These are phyloP conservation scores for Colletotrichum sp. DNA, from an alignment of 2,329 filamentous ascomycete species.

Conservation along the genomic window DNA sequence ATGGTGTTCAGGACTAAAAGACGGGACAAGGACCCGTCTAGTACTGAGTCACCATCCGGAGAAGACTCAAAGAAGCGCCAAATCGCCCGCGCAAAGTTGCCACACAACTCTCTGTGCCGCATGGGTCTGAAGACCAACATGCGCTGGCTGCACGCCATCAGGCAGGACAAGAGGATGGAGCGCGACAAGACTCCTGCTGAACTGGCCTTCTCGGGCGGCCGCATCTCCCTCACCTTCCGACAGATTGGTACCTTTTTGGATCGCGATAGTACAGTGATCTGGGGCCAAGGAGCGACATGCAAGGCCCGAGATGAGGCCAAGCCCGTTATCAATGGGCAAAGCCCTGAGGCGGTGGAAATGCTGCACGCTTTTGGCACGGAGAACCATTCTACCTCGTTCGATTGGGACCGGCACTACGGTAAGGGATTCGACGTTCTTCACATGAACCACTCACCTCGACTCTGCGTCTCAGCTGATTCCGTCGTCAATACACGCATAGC, in stretches of 20 bases:
- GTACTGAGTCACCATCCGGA: constrained; percentile 14
- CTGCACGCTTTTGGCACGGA: constrained; percentile 83
- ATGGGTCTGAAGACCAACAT: constrained; percentile 84
- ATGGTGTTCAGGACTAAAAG: constrained; percentile 91
- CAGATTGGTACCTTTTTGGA: constrained; percentile 86
- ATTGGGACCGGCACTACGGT: constrained; percentile 80
- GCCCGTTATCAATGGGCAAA: constrained; percentile 72
- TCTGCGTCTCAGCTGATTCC: constrained; percentile 54
- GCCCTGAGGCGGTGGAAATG: constrained; percentile 68
- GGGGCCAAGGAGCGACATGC: constrained; percentile 85
- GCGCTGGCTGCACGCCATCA: constrained; percentile 91
- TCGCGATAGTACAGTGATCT: constrained; percentile 70
- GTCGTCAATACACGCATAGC: constrained; percentile 54
- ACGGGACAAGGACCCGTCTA: constrained; percentile 43
- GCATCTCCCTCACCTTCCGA: constrained; percentile 92
- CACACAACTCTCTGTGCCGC: constrained; percentile 87
- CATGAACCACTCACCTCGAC: constrained; percentile 54
- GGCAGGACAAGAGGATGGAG: constrained; percentile 77
- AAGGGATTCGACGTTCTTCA: constrained; percentile 84
- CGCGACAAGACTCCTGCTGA: constrained; percentile 74
- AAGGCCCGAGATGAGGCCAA: constrained; percentile 68
- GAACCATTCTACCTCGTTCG: constrained; percentile 75
- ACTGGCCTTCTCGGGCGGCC: constrained; percentile 72
- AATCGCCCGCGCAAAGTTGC: constrained; percentile 73
- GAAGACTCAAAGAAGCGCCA: constrained; percentile 46